Base-by-base conservation (phyloP, 1,139 yeast species). In the Saccharomyces pastorianus region DNA sequence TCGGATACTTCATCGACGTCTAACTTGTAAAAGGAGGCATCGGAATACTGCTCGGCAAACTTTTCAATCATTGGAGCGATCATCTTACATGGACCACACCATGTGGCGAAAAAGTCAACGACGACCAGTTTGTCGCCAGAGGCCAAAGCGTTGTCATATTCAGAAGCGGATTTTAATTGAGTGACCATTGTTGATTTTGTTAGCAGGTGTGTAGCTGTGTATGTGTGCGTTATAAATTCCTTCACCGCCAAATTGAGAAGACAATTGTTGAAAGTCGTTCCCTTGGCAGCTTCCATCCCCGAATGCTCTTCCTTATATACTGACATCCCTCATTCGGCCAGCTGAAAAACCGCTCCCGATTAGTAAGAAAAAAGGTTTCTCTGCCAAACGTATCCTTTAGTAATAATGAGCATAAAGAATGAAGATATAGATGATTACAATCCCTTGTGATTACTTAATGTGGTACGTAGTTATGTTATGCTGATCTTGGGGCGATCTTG, bases 11-110 rank as follows among this genome's bases (percentile, higher is more conserved):
- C 83, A 68, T 90, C 96, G 59, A 88, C 95, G 67, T 89, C 96
- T 56, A 89, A 81, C 78, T 89, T 88, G 79, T 81, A 77, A 79
- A 90, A 89, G 64, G 77, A 79, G 61, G 85, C 91, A 50, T 76
- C 72, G 38, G 76, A 72, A 73, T 76, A 78, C 64, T 81, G 78
- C 51, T 74, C 71, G 47, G 83, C 73, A 69, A 89, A 85, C 73
- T 87, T 86, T 66, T 88, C 95, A 65, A 90, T 75, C 75, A 88
- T 76, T 69, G 97, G 97, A 58, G 96, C 90, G 76, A 90, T 85
- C 84, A 87, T 86, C 78, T 89, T 89, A 78, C 97, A 90, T 59
- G 97, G 96, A 64, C 96, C 96, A 75, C 97, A 90, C 96, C 97
- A 90, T 59, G 91, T 84, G 63, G 96, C 96, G 65, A 84, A 88